Percentiles rank a stretch among this genome's conserved stretches.
These are phyloP conservation scores for Clitoria ternatea DNA, from an alignment of 306 rosid genomes.

Conservation along the genomic window DNA sequence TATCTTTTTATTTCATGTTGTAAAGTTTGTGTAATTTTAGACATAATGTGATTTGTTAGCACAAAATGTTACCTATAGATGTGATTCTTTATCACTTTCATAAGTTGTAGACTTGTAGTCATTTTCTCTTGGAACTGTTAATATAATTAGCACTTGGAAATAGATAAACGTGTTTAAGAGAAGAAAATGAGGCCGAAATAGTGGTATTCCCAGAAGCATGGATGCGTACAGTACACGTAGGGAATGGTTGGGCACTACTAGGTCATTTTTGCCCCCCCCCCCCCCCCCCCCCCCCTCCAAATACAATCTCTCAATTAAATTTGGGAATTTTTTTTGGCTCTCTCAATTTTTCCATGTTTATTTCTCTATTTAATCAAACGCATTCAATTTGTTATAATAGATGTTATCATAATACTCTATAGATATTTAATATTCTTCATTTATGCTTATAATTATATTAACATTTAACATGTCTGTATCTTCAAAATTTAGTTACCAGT, in stretches of 20 bases:
- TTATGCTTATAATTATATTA: not conserved
- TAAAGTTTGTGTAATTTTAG: constrained; percentile 9
- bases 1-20: not conserved
- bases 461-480: not conserved
- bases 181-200: not conserved
- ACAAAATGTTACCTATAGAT: not conserved
- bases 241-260: too few relatives aligned
- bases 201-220: too few relatives aligned
- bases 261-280: too few relatives aligned
- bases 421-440: not conserved
- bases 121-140: not conserved
- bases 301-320: too few relatives aligned
- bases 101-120: not conserved
- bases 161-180: not conserved
- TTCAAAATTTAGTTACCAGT: not conserved
- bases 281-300: too few relatives aligned
- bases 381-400: too few relatives aligned
- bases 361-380: too few relatives aligned
- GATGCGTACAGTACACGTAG: too few relatives aligned
- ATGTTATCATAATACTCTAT: not conserved
- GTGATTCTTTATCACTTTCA: not conserved
- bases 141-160: not conserved
- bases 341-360: too few relatives aligned
- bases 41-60: not conserved
- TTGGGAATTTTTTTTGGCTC: too few relatives aligned